A percentile compares a stretch with the other conserved stretches of the same genome.
These are phyloP conservation scores for Striga hermonthica DNA, from an alignment of 305 asterid species.

Conservation along the genomic window DNA sequence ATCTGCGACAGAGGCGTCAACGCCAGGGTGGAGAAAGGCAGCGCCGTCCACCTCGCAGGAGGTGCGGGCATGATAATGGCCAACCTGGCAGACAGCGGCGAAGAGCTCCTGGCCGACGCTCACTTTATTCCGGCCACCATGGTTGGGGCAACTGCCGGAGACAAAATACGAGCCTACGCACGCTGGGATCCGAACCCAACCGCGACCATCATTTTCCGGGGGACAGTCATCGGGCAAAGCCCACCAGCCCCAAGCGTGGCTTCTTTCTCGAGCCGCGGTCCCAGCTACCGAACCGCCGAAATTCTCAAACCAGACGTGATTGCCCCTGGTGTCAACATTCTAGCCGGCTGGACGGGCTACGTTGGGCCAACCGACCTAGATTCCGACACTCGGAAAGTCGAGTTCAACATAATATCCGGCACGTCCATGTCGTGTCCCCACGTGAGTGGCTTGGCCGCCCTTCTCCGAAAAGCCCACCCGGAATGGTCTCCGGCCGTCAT, in stretches of 20 bases:
- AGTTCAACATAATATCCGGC: slow-evolving; percentile 80
- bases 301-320: slow-evolving; percentile 85
- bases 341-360: slow-evolving; percentile 85
- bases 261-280: slow-evolving; percentile 91
- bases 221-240: slow-evolving; percentile 61
- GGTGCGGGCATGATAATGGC: slow-evolving; percentile 82
- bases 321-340: slow-evolving; percentile 86
- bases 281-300: slow-evolving; percentile 70
- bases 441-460: slow-evolving; percentile 79
- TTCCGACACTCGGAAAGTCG: slow-evolving; percentile 63
- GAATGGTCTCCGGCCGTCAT: slow-evolving; percentile 75
- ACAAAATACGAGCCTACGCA: slow-evolving; percentile 59
- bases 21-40: slow-evolving; percentile 84
- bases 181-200: slow-evolving; percentile 64
- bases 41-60: slow-evolving; percentile 76
- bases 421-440: slow-evolving; percentile 96
- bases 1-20: slow-evolving; percentile 90
- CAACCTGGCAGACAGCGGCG: slow-evolving; percentile 77
- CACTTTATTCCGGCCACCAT: slow-evolving; percentile 83
- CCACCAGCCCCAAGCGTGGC: slow-evolving; percentile 90
- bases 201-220: slow-evolving; percentile 60
- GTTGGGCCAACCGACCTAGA: slow-evolving; percentile 65
- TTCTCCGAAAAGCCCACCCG: slow-evolving; percentile 67
- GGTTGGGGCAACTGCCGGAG: slow-evolving; percentile 76
- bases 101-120: slow-evolving; percentile 80